Evolutionary conservation across 805 yeast species (phyloP), one percentile per base, ranked within the genome.

Genomic region (Myxozyma melibiosi): DNA sequence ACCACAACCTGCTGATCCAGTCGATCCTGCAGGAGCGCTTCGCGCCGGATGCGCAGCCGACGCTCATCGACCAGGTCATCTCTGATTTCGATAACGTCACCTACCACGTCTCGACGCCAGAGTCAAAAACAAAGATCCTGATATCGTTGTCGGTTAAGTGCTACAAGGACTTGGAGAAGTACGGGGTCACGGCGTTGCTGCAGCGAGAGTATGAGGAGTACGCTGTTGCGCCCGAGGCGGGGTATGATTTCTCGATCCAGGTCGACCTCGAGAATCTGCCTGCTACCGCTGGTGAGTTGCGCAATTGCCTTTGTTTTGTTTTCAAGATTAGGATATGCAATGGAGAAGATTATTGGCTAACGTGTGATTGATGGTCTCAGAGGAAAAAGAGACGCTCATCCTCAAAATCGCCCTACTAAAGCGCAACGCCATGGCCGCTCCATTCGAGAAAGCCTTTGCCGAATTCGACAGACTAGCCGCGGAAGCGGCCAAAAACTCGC

Each of bases 1-100:
- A 86, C 63, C 84, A 87, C 70, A 94, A 94, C 69, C 78, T 90
- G 52, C 80, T 95, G 66, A 79, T 94, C 64, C 84, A 89, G 69
- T 85, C 88, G 64, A 84, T 96, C 1, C 79, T 94, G 63, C 80
- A 83, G 33, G 96, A 87, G 70, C 82, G 90, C 49, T 74, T 88
- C 51, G 71, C 76, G 24, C 78, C 81, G 2, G 71, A 79, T 47
- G 74, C 82, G 4, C 60, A 56, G 30, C 56, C 65, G 35, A 50
- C 60, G 18, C 22, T 65, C 25, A 77, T 90, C 62, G 97, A 94
- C 73, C 83, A 97, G 71, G 84, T 92, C 61, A 82, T 94, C 62
- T 85, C 96, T 38, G 99, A 94, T 76, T 94, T 94, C 67, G 99
- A 94, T 73, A 90, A 90, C 75, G 96, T 97, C 48, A 88, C 94